Base-by-base conservation (phyloP, 148 eudicot genomes). In the Chenopodium album region DNA sequence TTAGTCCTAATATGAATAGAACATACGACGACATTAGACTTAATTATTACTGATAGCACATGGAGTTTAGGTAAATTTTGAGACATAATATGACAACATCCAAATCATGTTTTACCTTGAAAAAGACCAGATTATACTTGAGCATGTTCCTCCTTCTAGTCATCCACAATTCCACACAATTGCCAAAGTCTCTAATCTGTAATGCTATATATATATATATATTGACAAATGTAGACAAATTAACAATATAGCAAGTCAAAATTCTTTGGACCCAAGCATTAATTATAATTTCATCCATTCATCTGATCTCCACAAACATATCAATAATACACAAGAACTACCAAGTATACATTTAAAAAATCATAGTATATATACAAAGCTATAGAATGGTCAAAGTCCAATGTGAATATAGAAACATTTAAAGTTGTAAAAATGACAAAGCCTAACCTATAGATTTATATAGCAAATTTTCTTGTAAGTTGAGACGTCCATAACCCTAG, bases 141-240 rank as follows among this genome's bases (percentile, higher is more conserved):
- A 69, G 80, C 84, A 82, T 76, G 80, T 76, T 48, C 70, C 71
- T 80, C 79, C 26, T 67, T 17, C 60, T n/a, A 65, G 32, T 76
- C 44, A 81, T 68, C 73, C 79, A 76, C 32, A 31, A 31, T 31
- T 52, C 12, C 74, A 74, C 83, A 82, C 84, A 76, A 56, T 82
- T 82, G 69, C 75, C 62, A 37, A 76, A 54, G 76, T 76, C 54
- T 54, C 46, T 26, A 10, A 8, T 64, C 23, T n/a, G 68, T 68
- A 10, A 29, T 50, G 41, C 28, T 31, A 31, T 31, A 31, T 31
- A 0, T 31, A 31, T 31, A 31, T 28, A 28, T 28, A 28, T 28
- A 28, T 75, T 14, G 47, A 69, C 73, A 69, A 1, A 32, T 67
- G 0, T 29, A 28, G 47, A 65, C 80, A 78, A 68, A 67, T 68